Base-by-base conservation (phyloP, 2,329 filamentous ascomycete species). In the Curvularia sp. region DNA sequence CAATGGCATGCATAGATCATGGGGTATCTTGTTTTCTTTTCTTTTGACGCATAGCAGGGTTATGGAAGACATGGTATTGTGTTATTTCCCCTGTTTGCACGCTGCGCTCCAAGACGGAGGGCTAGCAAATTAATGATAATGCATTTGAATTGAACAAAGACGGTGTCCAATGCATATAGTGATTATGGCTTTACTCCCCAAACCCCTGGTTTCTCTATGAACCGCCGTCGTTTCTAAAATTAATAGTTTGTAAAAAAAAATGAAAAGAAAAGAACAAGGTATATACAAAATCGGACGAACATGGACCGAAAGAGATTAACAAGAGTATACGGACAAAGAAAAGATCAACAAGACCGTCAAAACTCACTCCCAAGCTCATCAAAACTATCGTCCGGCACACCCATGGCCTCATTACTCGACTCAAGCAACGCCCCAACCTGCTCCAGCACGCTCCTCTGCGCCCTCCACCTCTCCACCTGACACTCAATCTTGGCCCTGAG, bases 361-460 rank as follows among this genome's bases (percentile, higher is more conserved):
- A 64, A 55, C 1, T 71, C 63, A 42, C 60, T 68, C 0, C 39
- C 59, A 21, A 64, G 5, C 15, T 66, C 56, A 48, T 74, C 72
- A 41, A 74, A 74, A 0, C 64, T 66, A 42, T 74, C 65, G 3
- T 73, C 71, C 5, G 71, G 64, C 1, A 71, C 13, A 3, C 59
- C 51, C 19, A 74, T 56, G 1, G 60, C 63, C 42, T 66, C 64
- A 18, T 64, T 66, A 8, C 69, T 71, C 5, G 45, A 54, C 10
- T 49, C 49, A 42, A 74, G 30, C 12, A 75, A 9, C 1, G 19
- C 15, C 3, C 49, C 45, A 27, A 75, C 47, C 54, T 67, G 63
- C n/a, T 63, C 57, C 12, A 72, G 54, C 1, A 59, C 55, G 0
- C 51, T 45, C 41, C 50, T 53, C 49, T 74, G 71, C 1, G 53